A percentile compares a stretch with the other conserved stretches of the same genome.
These are phyloP conservation scores for Suillus lakei DNA, from an alignment of 768 basidiomycete species.

Conservation along the genomic window DNA sequence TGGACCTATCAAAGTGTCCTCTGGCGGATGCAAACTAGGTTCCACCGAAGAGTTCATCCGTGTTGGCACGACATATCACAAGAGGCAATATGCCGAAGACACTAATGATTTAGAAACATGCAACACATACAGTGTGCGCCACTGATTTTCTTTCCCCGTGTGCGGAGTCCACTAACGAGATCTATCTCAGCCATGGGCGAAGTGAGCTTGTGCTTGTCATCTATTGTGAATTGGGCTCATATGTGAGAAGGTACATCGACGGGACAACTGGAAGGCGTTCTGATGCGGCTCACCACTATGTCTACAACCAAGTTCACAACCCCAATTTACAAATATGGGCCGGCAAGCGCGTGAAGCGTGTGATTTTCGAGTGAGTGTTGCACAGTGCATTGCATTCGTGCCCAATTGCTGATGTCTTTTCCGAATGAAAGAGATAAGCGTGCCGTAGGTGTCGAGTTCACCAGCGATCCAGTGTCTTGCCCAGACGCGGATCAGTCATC, in stretches of 20 bases:
- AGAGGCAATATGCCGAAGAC: conserved; percentile 49
- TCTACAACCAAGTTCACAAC: conserved; percentile 39
- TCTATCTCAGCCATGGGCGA: conserved; percentile 19
- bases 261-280: conserved; percentile 39
- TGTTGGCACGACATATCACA: conserved; percentile 52
- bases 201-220: conserved; percentile 17
- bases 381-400: neutral
- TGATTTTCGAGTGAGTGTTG: conserved; percentile 38
- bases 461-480: conserved; percentile 29
- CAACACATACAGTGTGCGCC: conserved; percentile 31
- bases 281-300: conserved; percentile 39
- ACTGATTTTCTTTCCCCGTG: neutral
- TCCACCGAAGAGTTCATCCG: conserved; percentile 49
- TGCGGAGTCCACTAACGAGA: neutral
- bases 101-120: conserved; percentile 45
- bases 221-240: neutral
- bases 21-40: conserved; percentile 23
- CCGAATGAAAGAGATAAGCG: conserved; percentile 31
- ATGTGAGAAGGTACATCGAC: conserved; percentile 54
- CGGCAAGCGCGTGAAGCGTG: conserved; percentile 39
- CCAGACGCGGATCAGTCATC: conserved; percentile 16
- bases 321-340: conserved; percentile 36
- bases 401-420: neutral
- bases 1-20: conserved; percentile 29
- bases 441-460: conserved; percentile 44